Evolutionary conservation across 140 eudicot genomes (phyloP).

Genomic region (Bidens hawaiensis): DNA sequence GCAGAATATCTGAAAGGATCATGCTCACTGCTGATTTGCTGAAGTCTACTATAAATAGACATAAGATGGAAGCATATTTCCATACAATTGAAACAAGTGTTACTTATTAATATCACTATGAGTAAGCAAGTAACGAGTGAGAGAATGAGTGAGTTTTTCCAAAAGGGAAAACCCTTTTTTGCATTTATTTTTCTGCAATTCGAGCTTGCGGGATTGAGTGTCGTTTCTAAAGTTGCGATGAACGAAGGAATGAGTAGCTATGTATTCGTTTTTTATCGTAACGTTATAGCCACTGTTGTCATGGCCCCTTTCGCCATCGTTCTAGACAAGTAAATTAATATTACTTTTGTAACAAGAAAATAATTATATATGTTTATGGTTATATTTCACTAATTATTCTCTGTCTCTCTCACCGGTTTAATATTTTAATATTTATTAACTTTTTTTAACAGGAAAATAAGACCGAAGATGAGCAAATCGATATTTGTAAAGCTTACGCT

Average conservation of each 20-base stretch:
- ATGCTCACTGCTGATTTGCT: slow-evolving; percentile 13
- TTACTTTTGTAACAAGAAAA: too few relatives aligned
- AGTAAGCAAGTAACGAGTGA: slow-evolving; percentile 23
- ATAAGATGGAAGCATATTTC: slow-evolving; percentile 17
- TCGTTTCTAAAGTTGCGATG: slow-evolving; percentile 73
- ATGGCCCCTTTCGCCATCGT: slow-evolving; percentile 77
- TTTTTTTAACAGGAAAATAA: slow-evolving; percentile 53
- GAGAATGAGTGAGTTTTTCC: slow-evolving; percentile 25
- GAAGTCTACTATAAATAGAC: slow-evolving; percentile 15
- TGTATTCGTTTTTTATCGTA: slow-evolving; percentile 74
- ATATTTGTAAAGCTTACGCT: slow-evolving; percentile 53
- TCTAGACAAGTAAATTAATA: slow-evolving; percentile 76
- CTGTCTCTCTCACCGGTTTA: not conserved
- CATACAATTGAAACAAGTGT: slow-evolving; percentile 20
- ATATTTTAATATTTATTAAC: not conserved
- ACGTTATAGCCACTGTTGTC: slow-evolving; percentile 61
- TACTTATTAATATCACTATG: slow-evolving; percentile 15
- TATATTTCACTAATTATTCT: too few relatives aligned
- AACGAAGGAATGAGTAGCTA: slow-evolving; percentile 89
- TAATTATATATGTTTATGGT: too few relatives aligned
- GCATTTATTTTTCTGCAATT: slow-evolving; percentile 73
- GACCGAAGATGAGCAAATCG: slow-evolving; percentile 76
- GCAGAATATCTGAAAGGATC: slow-evolving; percentile 16
- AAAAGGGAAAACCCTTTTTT: slow-evolving; percentile 59
- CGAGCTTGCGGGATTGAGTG: slow-evolving; percentile 82